Base-by-base conservation (phyloP, 169 alveolate genomes). In the Plasmodium sp. region DNA sequence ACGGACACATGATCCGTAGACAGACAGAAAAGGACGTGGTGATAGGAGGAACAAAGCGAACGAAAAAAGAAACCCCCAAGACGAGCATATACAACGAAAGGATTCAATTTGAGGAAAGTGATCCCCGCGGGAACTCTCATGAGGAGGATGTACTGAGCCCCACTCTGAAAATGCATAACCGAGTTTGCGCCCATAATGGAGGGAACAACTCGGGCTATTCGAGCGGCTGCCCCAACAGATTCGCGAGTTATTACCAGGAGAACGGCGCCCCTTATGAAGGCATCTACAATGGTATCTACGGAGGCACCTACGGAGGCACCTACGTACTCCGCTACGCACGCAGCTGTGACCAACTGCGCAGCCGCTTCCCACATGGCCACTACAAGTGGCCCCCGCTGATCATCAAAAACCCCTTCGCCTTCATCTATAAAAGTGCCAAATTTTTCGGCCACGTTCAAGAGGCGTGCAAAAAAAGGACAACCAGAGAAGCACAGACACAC, bases 81-180 rank as follows among this genome's bases (percentile, higher is more conserved):
- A 84, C 92, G 5, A 84, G 84, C 54, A 84, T 84, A 84, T 84
- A 84, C 54, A 84, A 84, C n/a, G 92, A 84, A 72, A 84, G 92
- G 74, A 16, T 22, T 12, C 51, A 41, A 39, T n/a, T 72, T 22
- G 14, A 9, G 16, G 33, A 10, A 12, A 71, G 75, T 43, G 18
- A 39, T 72, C 16, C 33, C 9, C 2, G 0, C 14, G 7, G 41
- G 10, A 82, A 56, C 27, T 27, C 54, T 14, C 39, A 33, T 31
- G 73, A 84, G 34, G 77, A 84, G 48, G 41, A 34, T 45, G 18
- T 72, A 27, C 33, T 22, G 34, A 84, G 56, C n/a, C 10, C 2
- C 33, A 18, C 45, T 67, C 48, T 84, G 36, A 41, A 67, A 14
- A 41, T 41, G 54, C 45, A 84, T 72, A 54, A 43, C 33, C 48